Conservation (phyloP, 495 filamentous ascomycete genomes). For the Chaetomium tenue region DNA sequence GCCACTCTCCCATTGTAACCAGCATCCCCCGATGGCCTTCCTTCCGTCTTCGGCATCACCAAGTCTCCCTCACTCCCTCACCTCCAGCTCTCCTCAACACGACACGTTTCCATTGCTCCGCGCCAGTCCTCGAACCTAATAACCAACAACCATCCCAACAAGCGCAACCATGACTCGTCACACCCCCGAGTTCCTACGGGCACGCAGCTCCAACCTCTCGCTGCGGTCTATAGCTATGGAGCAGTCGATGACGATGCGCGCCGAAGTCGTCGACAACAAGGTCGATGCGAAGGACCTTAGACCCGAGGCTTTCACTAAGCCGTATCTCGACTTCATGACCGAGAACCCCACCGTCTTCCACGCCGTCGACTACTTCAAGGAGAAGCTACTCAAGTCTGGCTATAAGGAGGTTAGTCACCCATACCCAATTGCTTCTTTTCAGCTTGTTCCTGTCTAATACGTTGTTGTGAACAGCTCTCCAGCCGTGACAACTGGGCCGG, state of each 20-base stretch:
- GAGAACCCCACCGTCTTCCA: constrained; percentile 93
- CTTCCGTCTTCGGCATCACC: neutral
- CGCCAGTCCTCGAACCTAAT: neutral
- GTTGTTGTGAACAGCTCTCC: constrained; percentile 53
- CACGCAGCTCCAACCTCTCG: constrained; percentile 43
- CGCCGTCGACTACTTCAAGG: constrained; percentile 70
- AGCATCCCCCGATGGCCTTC: neutral
- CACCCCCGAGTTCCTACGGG: constrained; percentile 43
- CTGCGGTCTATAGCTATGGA: constrained; percentile 37
- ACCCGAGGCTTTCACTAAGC: constrained; percentile 69
- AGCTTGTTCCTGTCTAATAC: neutral
- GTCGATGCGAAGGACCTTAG: constrained; percentile 40
- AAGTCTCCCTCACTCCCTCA: neutral
- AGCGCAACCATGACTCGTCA: constrained; percentile 38
- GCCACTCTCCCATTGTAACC: neutral
- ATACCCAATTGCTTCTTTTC: neutral
- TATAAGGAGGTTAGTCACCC: constrained; percentile 57
- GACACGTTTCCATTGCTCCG: neutral
- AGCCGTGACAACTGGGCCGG: constrained; percentile 74
- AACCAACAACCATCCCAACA: neutral
- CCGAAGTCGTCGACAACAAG: constrained; percentile 17
- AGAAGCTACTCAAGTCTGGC: constrained; percentile 65
- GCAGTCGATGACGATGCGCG: constrained; percentile 22
- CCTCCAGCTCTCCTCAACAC: neutral
- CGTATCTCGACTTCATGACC: constrained; percentile 85